phyloP scores from a whole-genome alignment of 2,329 filamentous ascomycete genomes.

The Phialemoniopsis sp. region DNA sequence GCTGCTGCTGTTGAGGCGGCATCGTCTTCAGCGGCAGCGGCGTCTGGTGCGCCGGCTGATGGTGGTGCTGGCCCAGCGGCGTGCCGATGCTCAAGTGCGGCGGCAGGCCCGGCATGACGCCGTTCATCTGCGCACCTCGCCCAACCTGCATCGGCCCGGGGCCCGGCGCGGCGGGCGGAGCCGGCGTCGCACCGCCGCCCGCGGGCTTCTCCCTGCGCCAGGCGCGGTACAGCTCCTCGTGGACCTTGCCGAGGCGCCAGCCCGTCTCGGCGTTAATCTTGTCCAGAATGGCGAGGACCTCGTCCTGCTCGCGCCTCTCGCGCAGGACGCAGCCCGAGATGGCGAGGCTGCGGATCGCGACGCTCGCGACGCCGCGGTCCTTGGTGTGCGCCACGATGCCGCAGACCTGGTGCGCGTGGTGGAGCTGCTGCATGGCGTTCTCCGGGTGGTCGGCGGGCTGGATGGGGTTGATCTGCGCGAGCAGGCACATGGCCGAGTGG shows the following conservation, averaged over 20 bases:
- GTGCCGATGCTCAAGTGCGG: not conserved
- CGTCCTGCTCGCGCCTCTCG: constrained; percentile 68
- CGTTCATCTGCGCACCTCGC: not conserved
- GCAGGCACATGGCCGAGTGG: constrained; percentile 77
- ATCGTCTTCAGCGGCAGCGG: constrained; percentile 9
- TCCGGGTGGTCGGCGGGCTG: constrained; percentile 56
- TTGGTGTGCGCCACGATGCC: constrained; percentile 85
- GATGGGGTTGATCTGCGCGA: constrained; percentile 75
- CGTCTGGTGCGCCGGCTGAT: constrained; percentile 8
- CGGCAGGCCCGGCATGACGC: not conserved
- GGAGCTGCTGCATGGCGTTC: constrained; percentile 65
- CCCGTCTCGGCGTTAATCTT: constrained; percentile 73
- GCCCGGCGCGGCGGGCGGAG: constrained; percentile 1
- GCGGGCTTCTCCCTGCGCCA: constrained; percentile 67
- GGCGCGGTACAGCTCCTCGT: constrained; percentile 65
- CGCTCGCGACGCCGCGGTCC: constrained; percentile 72
- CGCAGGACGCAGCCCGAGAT: constrained; percentile 73
- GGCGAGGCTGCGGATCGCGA: constrained; percentile 74
- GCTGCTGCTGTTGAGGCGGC: constrained; percentile 3
- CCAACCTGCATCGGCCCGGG: not conserved
- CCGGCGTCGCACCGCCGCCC: constrained; percentile 4
- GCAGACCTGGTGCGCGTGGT: constrained; percentile 80
- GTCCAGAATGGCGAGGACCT: constrained; percentile 73
- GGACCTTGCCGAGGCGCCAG: constrained; percentile 71
- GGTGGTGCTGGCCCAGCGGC: not conserved